phyloP scores from a whole-genome alignment of 305 asterid genomes.

The Coffea humblotiana region DNA sequence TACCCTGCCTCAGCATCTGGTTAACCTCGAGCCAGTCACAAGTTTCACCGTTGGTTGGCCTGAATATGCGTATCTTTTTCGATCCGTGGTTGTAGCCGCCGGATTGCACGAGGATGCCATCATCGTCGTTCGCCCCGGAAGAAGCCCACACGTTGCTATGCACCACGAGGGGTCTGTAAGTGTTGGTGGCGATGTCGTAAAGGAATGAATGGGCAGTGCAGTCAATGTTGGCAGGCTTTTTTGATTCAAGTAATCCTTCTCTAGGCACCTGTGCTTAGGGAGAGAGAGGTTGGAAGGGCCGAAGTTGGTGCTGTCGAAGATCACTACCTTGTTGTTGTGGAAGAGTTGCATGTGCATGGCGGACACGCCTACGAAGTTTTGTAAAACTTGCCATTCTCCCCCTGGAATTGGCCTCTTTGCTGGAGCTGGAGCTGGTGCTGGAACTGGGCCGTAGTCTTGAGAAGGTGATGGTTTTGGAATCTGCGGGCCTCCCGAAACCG shows the following conservation, averaged over 20 bases:
- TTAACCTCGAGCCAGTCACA: constrained; percentile 73
- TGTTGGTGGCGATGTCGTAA: constrained; percentile 59
- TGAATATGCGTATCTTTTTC: constrained; percentile 52
- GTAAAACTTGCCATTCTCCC: constrained; percentile 32
- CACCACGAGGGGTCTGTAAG: constrained; percentile 65
- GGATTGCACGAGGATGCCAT: constrained; percentile 70
- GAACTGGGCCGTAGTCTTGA: no score
- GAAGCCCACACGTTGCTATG: constrained; percentile 94
- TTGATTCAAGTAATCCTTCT: no score
- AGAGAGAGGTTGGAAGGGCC: constrained; percentile 79
- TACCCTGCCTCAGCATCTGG: constrained; percentile 34
- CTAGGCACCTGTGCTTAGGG: constrained; percentile 5
- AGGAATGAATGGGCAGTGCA: constrained; percentile 81
- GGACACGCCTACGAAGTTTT: constrained; percentile 60
- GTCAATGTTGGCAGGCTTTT: constrained; percentile 29
- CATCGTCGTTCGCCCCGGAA: constrained; percentile 57
- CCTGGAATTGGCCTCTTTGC: no score
- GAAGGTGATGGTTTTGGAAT: no score
- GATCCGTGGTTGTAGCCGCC: constrained; percentile 77
- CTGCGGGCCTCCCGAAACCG: no score
- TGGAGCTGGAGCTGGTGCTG: no score
- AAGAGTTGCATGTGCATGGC: constrained; percentile 99
- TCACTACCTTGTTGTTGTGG: constrained; percentile 61
- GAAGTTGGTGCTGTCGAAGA: constrained; percentile 84
- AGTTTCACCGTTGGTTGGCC: constrained; percentile 39